Evolutionary conservation across 148 eudicot genomes (phyloP), one percentile per base, ranked within the genome.

Genomic region (Mesembryanthemum crystallinum): DNA sequence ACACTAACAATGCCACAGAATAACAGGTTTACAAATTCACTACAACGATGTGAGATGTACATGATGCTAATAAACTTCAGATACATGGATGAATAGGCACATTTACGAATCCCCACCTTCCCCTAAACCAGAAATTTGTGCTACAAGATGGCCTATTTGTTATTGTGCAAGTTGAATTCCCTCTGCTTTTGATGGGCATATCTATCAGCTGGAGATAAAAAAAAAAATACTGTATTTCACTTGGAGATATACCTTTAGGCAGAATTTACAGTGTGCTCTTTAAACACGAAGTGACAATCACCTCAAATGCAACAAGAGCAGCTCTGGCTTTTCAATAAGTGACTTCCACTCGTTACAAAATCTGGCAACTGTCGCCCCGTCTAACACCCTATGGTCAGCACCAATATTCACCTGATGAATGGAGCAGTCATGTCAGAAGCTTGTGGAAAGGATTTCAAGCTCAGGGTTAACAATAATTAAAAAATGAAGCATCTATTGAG

Each of bases 261-360:
- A 18, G 57, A 28, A 37, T 25, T 42, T 65, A 29, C 69, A 73
- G 23, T 73, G 39, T 73, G 52, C 23, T 24, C 49, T 33, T 23
- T 27, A 35, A 27, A 52, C 27, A 54, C 14, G 32, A 63, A 52
- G 13, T 63, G 30, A 57, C 13, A 57, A 45, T 91, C 86, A 95
- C 86, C 89, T 89, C 86, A 85, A 82, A 42, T 92, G 91, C 83
- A 92, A 72, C 87, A 95, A 66, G 49, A 90, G 82, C 29, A 92
- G 79, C 79, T 95, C 98, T 7, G 97, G 98, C 52, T 88, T 95
- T 81, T 92, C 97, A 20, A 89, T 78, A 58, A 79, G 81, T 54
- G 79, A 80, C 76, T 95, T 95, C 98, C 98, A 95, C 77, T 92
- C 90, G 14, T 95, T 95, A 90, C 96, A 92, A 84, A 95, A 95